Evolutionary conservation across 2,329 filamentous ascomycete species (phyloP), one percentile per base, ranked within the genome.

Genomic region (Penicillium sp.): DNA sequence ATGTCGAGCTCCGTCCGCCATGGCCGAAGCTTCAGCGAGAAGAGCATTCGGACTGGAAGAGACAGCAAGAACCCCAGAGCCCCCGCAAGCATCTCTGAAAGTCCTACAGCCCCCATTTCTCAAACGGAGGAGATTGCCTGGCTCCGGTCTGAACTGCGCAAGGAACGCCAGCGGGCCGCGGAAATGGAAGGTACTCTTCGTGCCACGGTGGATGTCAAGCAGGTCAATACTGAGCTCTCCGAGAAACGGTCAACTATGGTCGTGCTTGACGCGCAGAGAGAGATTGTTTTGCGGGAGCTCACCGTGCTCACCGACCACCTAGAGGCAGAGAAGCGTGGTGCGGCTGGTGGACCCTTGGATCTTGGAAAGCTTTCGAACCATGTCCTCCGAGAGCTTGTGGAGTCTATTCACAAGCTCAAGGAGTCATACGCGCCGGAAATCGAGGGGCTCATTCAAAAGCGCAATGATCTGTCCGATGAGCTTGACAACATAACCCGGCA

Each of bases 241-340:
- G 90, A 97, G 69, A 97, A 97, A 74, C 80, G 93, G 48, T 95
- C 94, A 61, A 97, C 93, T 0, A 93, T 98, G 66, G 91, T 91
- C 6, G 87, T 94, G 14, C 76, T 97, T 42, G 91, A 97, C 65
- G 91, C 90, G 0, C 89, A 96, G 69, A 89, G 89, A 41, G 91
- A 97, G 69, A 90, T 97, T 67, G 91, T 95, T 71, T 87, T 97
- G 60, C 85, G 87, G 32, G 89, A 97, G 67, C 76, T 97, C 14
- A 89, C 95, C 63, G 85, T 91, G 29, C 79, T 96, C 60, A 90
- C 89, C 3, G 88, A 90, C 37, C 91, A 93, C 64, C 82, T 96
- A 16, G 86, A 91, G 64, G 82, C 81, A 42, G 89, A 89, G 44
- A 96, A 95, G 71, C 84, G 88, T 54, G 86, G 86, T 62, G 81